Conservation (phyloP, 2,329 filamentous ascomycete species). For the Herpotrichia juniperi region DNA sequence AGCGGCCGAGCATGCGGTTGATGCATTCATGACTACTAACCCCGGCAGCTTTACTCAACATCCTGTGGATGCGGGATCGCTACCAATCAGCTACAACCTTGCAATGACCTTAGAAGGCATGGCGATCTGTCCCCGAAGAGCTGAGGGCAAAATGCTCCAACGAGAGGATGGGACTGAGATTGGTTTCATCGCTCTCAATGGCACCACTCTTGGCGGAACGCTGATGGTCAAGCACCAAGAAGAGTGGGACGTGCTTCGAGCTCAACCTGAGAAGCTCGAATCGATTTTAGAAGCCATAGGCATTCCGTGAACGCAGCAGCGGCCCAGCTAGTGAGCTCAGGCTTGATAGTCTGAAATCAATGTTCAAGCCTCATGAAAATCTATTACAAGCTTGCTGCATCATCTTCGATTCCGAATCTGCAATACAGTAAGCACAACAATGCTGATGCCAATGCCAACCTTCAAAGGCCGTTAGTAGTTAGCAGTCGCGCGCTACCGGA, state of each 20-base stretch:
- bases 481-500: too few species aligned
- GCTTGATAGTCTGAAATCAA: too few species aligned
- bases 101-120: slow-evolving; percentile 61
- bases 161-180: slow-evolving; percentile 46
- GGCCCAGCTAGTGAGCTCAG: too few species aligned
- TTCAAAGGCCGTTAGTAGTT: too few species aligned
- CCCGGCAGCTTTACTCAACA: slow-evolving; percentile 33
- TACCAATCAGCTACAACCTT: slow-evolving; percentile 63
- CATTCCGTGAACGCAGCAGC: slow-evolving; percentile 35
- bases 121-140: slow-evolving; percentile 59
- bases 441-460: too few species aligned
- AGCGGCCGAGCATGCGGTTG: slow-evolving; percentile 39
- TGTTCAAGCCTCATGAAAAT: too few species aligned
- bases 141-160: slow-evolving; percentile 51
- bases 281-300: slow-evolving; percentile 49
- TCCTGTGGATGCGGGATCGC: slow-evolving; percentile 40
- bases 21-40: slow-evolving; percentile 50
- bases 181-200: slow-evolving; percentile 59
- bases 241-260: slow-evolving; percentile 58
- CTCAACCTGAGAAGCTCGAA: slow-evolving; percentile 49
- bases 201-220: slow-evolving; percentile 63
- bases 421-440: too few species aligned
- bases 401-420: too few species aligned
- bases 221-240: slow-evolving; percentile 63
- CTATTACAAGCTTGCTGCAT: too few species aligned